Evolutionary conservation across 2,329 filamentous ascomycete species (phyloP).

Genomic region (Cytospora schulzeri): DNA sequence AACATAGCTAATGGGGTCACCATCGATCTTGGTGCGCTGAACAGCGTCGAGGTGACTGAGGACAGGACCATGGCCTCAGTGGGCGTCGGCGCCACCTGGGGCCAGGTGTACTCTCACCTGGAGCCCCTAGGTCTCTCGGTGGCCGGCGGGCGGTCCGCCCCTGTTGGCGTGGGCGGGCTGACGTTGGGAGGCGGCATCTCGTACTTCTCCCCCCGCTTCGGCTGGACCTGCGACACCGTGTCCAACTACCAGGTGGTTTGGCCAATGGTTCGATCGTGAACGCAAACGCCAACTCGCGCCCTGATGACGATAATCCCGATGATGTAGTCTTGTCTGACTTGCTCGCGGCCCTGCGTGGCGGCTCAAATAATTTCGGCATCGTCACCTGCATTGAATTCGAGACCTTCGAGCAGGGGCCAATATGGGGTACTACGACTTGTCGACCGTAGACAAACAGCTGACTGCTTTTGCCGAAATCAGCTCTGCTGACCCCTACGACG

Average conservation of each 20-base stretch:
- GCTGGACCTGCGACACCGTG: constrained; percentile 3
- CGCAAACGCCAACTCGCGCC: background rate
- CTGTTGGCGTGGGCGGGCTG: constrained; percentile 21
- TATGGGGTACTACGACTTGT: constrained; percentile 19
- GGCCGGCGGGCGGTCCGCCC: constrained; percentile 20
- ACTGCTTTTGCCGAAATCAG: background rate
- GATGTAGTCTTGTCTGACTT: background rate
- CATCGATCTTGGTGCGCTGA: constrained; percentile 1
- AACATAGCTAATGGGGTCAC: background rate
- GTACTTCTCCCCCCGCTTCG: background rate
- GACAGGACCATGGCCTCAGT: constrained; percentile 1
- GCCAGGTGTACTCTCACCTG: constrained; percentile 24
- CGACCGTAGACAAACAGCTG: too few relatives aligned
- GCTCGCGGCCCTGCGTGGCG: constrained; percentile 23
- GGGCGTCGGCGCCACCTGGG: constrained; percentile 19
- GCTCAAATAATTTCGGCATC: constrained; percentile 31
- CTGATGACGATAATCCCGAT: background rate
- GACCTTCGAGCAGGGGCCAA: constrained; percentile 28
- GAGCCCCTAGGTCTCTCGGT: constrained; percentile 25
- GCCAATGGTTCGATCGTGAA: background rate
- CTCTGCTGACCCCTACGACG: background rate
- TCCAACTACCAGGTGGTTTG: background rate
- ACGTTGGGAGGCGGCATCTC: constrained; percentile 18
- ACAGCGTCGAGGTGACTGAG: background rate
- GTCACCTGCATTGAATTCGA: constrained; percentile 28